Conservation (phyloP, 805 yeast species). For the Candida berthetii region DNA sequence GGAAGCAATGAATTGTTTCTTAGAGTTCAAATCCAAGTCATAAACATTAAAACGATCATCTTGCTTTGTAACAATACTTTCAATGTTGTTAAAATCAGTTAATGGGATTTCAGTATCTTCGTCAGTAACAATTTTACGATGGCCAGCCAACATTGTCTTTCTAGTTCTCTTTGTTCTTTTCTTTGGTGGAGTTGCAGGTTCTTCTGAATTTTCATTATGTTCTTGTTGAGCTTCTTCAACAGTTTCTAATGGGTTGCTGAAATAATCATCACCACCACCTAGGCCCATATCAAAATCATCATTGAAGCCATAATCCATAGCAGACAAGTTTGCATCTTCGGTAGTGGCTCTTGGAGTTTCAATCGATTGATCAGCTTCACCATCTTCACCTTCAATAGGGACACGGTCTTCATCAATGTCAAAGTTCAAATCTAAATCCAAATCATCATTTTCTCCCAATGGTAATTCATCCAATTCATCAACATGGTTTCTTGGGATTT, state of each 20-base stretch:
- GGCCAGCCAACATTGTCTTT: conserved; percentile 8
- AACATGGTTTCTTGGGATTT: conserved; percentile 49
- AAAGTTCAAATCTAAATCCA: conserved; percentile 48
- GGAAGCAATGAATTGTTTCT: conserved; percentile 13
- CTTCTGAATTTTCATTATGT: not conserved
- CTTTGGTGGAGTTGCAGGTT: conserved; percentile 2
- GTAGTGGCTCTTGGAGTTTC: conserved; percentile 44
- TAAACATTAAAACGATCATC: not conserved
- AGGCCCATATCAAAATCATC: conserved; percentile 5
- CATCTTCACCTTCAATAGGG: conserved; percentile 21
- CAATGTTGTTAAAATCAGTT: conserved; percentile 11
- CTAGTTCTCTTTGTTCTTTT: not conserved
- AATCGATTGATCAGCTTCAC: conserved; percentile 32
- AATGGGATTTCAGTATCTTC: conserved; percentile 18
- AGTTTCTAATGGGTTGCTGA: conserved; percentile 13
- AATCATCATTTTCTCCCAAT: conserved; percentile 32
- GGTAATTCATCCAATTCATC: conserved; percentile 23
- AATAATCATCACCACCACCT: conserved; percentile 7
- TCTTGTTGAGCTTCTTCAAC: conserved; percentile 2
- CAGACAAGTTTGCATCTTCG: conserved; percentile 14
- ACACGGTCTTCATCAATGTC: conserved; percentile 29
- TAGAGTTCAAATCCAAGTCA: conserved; percentile 8
- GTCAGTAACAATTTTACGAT: conserved; percentile 16
- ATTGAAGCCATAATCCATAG: conserved; percentile 2
- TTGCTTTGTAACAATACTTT: conserved; percentile 2